Conservation (phyloP, 192 early-diverging fungal genomes). For the Backusella circina region DNA sequence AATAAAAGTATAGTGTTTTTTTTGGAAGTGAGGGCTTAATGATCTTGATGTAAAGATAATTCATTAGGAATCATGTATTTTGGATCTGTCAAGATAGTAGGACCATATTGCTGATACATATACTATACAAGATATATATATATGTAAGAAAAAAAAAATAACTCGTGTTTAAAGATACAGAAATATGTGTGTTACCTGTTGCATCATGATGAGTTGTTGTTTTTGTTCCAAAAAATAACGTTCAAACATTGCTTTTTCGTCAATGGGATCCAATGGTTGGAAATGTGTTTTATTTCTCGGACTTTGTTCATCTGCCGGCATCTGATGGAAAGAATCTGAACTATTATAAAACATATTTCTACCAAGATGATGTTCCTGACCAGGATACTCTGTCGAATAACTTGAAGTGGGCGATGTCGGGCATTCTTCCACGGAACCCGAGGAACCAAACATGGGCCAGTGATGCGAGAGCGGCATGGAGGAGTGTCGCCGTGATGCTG, state of each 20-base stretch:
- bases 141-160: neutral
- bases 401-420: neutral
- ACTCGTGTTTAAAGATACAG: neutral
- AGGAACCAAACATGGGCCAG: neutral
- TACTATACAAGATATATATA: too few relatives aligned
- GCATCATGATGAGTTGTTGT: neutral
- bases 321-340: neutral
- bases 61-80: neutral
- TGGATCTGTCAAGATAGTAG: neutral
- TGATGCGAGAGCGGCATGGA: neutral
- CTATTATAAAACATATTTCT: neutral
- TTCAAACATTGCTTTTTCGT: neutral
- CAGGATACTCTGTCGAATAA: neutral
- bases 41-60: neutral
- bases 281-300: neutral
- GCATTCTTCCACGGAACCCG: neutral
- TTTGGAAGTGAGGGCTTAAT: neutral
- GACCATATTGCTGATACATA: neutral
- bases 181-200: neutral
- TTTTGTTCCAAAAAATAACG: constrained; percentile 1
- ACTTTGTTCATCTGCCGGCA: neutral
- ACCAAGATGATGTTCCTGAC: neutral
- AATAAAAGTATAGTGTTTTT: too few relatives aligned
- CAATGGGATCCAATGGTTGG: neutral
- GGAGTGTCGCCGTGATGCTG: neutral